Conservation (phyloP, 768 basidiomycete species). For the Boletus rubescentipes region DNA sequence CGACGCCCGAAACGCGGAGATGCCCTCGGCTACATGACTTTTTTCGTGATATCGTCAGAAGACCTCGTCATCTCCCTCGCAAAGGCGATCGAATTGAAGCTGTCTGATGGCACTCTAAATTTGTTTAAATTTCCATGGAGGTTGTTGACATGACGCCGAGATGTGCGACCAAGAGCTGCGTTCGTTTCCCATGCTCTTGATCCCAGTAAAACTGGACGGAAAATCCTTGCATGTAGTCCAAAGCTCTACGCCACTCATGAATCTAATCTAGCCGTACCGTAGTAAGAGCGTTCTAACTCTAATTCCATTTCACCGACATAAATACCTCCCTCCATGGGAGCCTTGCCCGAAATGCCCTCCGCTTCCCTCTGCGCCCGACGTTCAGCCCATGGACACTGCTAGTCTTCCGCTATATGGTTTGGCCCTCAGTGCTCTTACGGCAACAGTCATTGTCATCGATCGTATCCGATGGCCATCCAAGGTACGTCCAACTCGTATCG, state of each 20-base stretch:
- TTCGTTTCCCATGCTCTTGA: conserved; percentile 9
- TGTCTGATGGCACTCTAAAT: conserved; percentile 11
- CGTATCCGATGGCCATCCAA: conserved; percentile 27
- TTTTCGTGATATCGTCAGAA: conserved; percentile 15
- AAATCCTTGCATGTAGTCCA: conserved; percentile 11
- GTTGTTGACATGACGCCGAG: conserved; percentile 22
- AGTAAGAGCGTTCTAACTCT: conserved; percentile 28
- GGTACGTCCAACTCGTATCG: conserved; percentile 10
- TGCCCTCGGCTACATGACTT: conserved; percentile 18
- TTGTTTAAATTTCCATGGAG: conserved; percentile 12
- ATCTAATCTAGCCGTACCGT: conserved; percentile 33
- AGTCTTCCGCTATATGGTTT: conserved; percentile 21
- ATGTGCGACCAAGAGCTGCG: background rate
- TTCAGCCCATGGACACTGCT: conserved; percentile 27
- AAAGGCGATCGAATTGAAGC: conserved; percentile 4
- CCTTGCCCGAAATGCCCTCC: conserved; percentile 28
- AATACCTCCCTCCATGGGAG: conserved; percentile 28
- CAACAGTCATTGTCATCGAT: conserved; percentile 14
- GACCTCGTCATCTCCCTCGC: conserved; percentile 20
- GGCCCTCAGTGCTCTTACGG: conserved; percentile 10
- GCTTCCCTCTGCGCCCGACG: conserved; percentile 21
- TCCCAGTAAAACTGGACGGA: background rate
- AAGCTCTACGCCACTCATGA: conserved; percentile 18
- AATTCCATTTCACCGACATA: conserved; percentile 32
- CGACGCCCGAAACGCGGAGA: conserved; percentile 34